Evolutionary conservation across 2,329 filamentous ascomycete species (phyloP).

Genomic region (Furcasterigmium furcatum): DNA sequence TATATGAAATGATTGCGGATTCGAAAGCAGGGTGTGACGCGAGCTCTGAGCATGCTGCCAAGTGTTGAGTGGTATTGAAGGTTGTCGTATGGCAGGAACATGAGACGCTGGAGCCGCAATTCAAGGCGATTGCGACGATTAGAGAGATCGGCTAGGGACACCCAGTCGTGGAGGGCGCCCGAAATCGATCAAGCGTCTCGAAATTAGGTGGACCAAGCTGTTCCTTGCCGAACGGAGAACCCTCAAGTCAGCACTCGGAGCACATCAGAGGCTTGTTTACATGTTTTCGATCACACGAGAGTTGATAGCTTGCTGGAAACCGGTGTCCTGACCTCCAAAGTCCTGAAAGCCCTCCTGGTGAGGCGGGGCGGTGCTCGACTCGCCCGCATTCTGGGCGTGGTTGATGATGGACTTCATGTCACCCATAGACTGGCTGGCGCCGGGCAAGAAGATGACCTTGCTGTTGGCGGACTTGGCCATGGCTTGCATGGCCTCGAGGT

Average conservation of each 20-base stretch:
- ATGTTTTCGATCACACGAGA: slow-evolving; percentile 83
- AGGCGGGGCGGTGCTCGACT: slow-evolving; percentile 39
- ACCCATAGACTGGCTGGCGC: slow-evolving; percentile 53
- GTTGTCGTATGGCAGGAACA: not conserved
- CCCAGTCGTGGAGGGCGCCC: not conserved
- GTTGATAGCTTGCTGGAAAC: slow-evolving; percentile 80
- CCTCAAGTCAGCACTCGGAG: slow-evolving; percentile 12
- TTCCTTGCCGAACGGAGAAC: slow-evolving; percentile 7
- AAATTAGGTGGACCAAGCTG: slow-evolving; percentile 11
- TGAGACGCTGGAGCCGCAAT: not conserved
- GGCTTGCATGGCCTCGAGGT: slow-evolving; percentile 96
- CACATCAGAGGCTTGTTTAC: slow-evolving; percentile 36
- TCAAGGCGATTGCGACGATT: not conserved
- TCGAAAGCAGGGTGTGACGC: not conserved
- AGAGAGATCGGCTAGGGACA: not conserved
- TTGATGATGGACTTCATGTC: slow-evolving; percentile 39
- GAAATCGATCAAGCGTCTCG: not conserved
- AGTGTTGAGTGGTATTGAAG: not conserved
- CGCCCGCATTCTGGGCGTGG: slow-evolving; percentile 24
- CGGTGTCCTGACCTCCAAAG: slow-evolving; percentile 49
- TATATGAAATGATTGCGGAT: not conserved
- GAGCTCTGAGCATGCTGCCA: not conserved
- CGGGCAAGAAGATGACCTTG: slow-evolving; percentile 84
- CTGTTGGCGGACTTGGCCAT: slow-evolving; percentile 94
- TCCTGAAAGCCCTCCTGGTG: slow-evolving; percentile 33